Percentiles rank a stretch among this genome's conserved stretches.
These are phyloP conservation scores for Arthrinium phaeospermum DNA, from an alignment of 2,329 filamentous ascomycete species.

Conservation along the genomic window DNA sequence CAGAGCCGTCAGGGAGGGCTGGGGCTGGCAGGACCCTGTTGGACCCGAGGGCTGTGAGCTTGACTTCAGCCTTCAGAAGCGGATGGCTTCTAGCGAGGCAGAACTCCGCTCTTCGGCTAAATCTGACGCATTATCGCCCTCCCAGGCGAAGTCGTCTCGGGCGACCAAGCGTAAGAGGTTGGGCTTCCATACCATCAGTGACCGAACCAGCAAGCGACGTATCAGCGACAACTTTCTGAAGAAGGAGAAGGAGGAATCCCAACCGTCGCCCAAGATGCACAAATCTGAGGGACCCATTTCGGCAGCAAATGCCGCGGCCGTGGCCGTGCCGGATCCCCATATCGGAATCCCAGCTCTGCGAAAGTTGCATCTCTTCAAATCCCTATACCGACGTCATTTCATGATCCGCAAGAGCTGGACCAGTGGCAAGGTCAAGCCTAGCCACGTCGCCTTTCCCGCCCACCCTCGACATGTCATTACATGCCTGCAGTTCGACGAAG, in stretches of 20 bases:
- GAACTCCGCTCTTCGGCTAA: slow-evolving; percentile 53
- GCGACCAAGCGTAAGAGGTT: slow-evolving; percentile 65
- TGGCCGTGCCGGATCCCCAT: slow-evolving; percentile 81
- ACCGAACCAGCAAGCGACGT: slow-evolving; percentile 58
- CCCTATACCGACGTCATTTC: slow-evolving; percentile 89
- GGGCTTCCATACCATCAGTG: slow-evolving; percentile 39
- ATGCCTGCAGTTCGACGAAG: slow-evolving; percentile 94
- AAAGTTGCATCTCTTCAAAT: slow-evolving; percentile 92
- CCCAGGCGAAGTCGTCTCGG: slow-evolving; percentile 44
- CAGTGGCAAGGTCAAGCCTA: slow-evolving; percentile 79
- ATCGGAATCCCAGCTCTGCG: slow-evolving; percentile 80
- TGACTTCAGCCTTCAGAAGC: slow-evolving; percentile 71
- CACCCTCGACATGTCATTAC: slow-evolving; percentile 97
- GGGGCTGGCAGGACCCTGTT: slow-evolving; percentile 94
- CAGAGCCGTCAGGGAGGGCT: slow-evolving; percentile 86
- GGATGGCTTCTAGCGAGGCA: slow-evolving; percentile 58
- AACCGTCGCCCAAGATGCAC: slow-evolving; percentile 52
- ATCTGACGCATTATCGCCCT: slow-evolving; percentile 45
- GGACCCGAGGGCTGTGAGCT: slow-evolving; percentile 77
- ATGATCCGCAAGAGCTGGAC: slow-evolving; percentile 95
- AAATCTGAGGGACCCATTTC: slow-evolving; percentile 84
- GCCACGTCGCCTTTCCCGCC: slow-evolving; percentile 94
- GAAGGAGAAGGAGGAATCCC: slow-evolving; percentile 39
- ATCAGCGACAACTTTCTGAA: slow-evolving; percentile 49
- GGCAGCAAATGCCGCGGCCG: slow-evolving; percentile 82